Percentiles rank a stretch among this genome's conserved stretches.
Conservation (phyloP, 192 early-diverging fungal genomes). For the Backusella psychrophila region DNA sequence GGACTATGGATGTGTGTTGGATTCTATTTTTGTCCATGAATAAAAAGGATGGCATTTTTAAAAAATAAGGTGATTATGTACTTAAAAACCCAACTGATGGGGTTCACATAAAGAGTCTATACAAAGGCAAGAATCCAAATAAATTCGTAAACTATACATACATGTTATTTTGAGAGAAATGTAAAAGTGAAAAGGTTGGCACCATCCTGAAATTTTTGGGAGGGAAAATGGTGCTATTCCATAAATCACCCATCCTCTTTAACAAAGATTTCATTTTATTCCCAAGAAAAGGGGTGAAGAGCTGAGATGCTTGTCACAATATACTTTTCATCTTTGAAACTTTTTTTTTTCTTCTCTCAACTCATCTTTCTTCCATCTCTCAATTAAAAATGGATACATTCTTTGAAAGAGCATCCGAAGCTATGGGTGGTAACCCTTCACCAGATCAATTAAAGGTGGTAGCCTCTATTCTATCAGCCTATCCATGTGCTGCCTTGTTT, state of each 20-base stretch:
- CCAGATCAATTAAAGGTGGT: constrained; percentile 63
- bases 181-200: no score
- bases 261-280: neutral
- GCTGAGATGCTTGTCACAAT: neutral
- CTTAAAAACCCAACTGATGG: constrained; percentile 5
- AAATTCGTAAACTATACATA: neutral
- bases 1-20: neutral
- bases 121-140: neutral
- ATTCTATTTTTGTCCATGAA: neutral
- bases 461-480: constrained; percentile 52
- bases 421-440: constrained; percentile 35
- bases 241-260: neutral
- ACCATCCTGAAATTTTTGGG: no score
- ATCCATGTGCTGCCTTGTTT: constrained; percentile 55
- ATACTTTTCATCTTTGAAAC: neutral
- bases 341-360: neutral
- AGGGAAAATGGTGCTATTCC: no score
- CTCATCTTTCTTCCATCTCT: neutral
- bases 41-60: neutral
- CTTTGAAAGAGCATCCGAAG: constrained; percentile 9
- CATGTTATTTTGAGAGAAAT: neutral
- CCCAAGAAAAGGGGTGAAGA: neutral
- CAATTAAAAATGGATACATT: neutral
- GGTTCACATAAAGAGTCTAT: neutral
- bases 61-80: neutral